Evolutionary conservation across 108 stramenopile species (phyloP), one percentile per base, ranked within the genome.

Genomic region (Cyclotella baltica): DNA sequence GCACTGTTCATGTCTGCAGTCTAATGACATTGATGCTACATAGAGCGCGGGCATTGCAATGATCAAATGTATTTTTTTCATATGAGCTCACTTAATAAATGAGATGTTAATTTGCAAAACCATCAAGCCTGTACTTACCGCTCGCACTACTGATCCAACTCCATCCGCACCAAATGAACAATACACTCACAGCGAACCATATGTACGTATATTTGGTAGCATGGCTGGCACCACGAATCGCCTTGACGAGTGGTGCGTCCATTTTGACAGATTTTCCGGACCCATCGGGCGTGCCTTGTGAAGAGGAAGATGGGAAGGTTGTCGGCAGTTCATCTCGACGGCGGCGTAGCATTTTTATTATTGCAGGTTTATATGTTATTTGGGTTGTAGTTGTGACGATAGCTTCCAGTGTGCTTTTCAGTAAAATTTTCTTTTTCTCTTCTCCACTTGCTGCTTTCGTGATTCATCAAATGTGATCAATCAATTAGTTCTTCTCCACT

Each of bases 191-290:
- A 23, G 72, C 40, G 1, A 82, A 33, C 75, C 75, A 77, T 2
- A 43, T 40, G 70, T 91, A 92, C 9, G 88, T 77, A n/a, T 71
- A 85, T 65, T 89, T 91, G 34, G 86, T 90, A 56, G 55, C 89
- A 20, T 58, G 57, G 70, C 74, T 78, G 27, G 90, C 76, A 37
- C 84, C 57, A 47, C 88, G 83, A 77, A 90, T 88, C 16, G 87
- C 81, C 65, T 86, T 84, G 61, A 89, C 88, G 43, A 93, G 65
- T 1, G 92, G 90, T n/a, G 89, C 85, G 61, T 90, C 89, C 80
- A 93, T 83, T 53, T 87, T 88, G 75, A 93, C 90, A 27, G 86
- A 86, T 57, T 73, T 81, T n/a, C 89, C 92, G 18, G 88, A 89
- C 18, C 92, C 92, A 72, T 93, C 92, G 3, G 67, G 57, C n/a